These are phyloP conservation scores for Suillus decipiens DNA, from an alignment of 768 basidiomycete species.

Conservation along the genomic window DNA sequence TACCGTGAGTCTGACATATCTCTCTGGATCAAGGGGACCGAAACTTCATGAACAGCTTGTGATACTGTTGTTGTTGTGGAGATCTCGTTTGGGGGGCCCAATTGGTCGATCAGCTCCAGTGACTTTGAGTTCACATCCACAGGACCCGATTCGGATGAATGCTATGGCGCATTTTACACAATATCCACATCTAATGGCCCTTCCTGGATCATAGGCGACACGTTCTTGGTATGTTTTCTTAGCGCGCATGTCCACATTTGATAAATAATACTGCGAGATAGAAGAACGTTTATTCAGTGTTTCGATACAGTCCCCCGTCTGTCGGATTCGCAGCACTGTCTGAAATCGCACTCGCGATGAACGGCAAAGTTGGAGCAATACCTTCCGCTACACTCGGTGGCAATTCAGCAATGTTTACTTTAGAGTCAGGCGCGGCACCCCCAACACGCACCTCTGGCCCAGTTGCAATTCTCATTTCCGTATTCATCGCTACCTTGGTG, in stretches of 20 bases:
- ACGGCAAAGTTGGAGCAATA: constrained; percentile 22
- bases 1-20: constrained; percentile 36
- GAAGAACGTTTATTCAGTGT: constrained; percentile 61
- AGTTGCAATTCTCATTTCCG: constrained; percentile 13
- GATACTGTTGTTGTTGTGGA: constrained; percentile 34
- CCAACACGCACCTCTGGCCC: constrained; percentile 6
- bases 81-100: constrained; percentile 47
- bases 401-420: constrained; percentile 11
- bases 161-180: constrained; percentile 86
- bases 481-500: constrained; percentile 13
- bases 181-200: constrained; percentile 56
- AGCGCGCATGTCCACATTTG: neutral
- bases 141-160: constrained; percentile 48
- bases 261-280: constrained; percentile 19
- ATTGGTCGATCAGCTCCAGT: constrained; percentile 46
- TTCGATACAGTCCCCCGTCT: constrained; percentile 46
- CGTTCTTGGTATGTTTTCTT: constrained; percentile 57
- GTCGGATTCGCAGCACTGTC: constrained; percentile 54
- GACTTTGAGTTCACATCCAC: constrained; percentile 54
- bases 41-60: constrained; percentile 43
- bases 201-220: constrained; percentile 89
- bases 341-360: constrained; percentile 25
- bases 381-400: constrained; percentile 27
- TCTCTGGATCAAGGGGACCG: neutral
- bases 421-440: constrained; percentile 19